Evolutionary conservation across 495 filamentous ascomycete genomes (phyloP), one percentile per base, ranked within the genome.

Genomic region (Oleoguttula mirabilis): DNA sequence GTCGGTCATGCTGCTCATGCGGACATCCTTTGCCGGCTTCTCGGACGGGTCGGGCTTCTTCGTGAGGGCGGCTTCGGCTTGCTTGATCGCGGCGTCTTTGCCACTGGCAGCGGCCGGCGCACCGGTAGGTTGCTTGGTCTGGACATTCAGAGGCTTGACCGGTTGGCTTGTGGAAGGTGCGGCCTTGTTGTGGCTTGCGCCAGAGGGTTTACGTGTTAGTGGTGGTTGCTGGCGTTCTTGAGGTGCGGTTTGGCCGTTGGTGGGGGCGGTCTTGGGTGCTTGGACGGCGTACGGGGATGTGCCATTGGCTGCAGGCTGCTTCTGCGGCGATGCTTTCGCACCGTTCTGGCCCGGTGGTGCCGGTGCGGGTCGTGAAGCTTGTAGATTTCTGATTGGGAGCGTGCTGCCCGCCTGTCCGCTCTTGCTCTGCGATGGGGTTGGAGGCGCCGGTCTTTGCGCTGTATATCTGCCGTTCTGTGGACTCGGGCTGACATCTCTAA

Each of bases 1-100:
- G 62, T 98, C 90, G 28, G 83, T 78, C 90, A 98, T 96, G 52
- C 76, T 85, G 36, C 88, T 95, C 82, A 98, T 95, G 50, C 90
- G 85, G 32, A 88, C 78, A 54, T 83, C 90, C 65, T 90, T 87
- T 62, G 90, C 76, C 31, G 82, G 77, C 30, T 74, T 69, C 67
- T 90, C 88, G 51, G 77, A 75, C 0, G 81, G 92, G 66, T 6
- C 84, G n/a, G n/a, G n/a, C 74, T 61, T 93, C 85, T 19, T 86
- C 82, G 52, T 84, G 79, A 60, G 84, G 82, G 43, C 86, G 70
- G 12, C 76, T 69, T 62, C 84, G 78, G 56, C 73, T 73, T n/a
- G 52, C 51, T 53, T 53, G 39, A 53, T 41, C 16, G 45, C 37
- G 3, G 49, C 31, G 30, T 48, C 45, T 31, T 20, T 63, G 28